Evolutionary conservation across 305 asterid genomes (phyloP).

Genomic region (Solanum chacoense): DNA sequence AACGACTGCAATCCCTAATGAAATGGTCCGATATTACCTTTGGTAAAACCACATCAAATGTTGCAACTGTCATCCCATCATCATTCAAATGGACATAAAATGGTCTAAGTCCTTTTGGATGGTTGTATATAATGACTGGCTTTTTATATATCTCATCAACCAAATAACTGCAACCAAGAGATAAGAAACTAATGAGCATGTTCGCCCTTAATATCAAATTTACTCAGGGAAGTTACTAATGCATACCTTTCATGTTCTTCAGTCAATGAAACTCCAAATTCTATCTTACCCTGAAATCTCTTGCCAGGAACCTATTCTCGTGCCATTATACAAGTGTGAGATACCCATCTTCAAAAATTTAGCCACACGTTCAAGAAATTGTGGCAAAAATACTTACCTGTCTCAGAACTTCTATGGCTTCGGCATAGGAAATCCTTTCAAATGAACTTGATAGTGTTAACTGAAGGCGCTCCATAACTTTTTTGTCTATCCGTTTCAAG

Average conservation of each 20-base stretch:
- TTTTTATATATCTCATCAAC: conserved; percentile 51
- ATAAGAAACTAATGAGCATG: background rate
- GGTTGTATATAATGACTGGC: conserved; percentile 56
- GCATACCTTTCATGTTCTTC: conserved; percentile 86
- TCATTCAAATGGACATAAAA: conserved; percentile 51
- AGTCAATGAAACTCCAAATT: conserved; percentile 53
- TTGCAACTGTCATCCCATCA: conserved; percentile 64
- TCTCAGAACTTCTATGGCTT: conserved; percentile 53
- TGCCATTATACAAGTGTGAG: background rate
- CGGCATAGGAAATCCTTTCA: conserved; percentile 58
- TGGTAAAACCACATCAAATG: conserved; percentile 68
- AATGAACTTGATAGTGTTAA: conserved; percentile 19
- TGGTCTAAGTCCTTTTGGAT: conserved; percentile 56
- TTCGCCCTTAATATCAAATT: background rate
- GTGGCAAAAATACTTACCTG: conserved; percentile 24
- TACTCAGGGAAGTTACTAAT: background rate
- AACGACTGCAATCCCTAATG: background rate
- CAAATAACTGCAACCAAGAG: conserved; percentile 34
- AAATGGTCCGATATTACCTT: conserved; percentile 32
- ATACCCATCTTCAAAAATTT: background rate
- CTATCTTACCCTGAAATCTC: conserved; percentile 29
- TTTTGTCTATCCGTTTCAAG: conserved; percentile 52
- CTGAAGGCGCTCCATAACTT: conserved; percentile 44
- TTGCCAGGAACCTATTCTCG: conserved; percentile 33
- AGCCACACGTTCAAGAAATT: background rate